Conservation (phyloP, 768 basidiomycete genomes). For the Chiua virens region DNA sequence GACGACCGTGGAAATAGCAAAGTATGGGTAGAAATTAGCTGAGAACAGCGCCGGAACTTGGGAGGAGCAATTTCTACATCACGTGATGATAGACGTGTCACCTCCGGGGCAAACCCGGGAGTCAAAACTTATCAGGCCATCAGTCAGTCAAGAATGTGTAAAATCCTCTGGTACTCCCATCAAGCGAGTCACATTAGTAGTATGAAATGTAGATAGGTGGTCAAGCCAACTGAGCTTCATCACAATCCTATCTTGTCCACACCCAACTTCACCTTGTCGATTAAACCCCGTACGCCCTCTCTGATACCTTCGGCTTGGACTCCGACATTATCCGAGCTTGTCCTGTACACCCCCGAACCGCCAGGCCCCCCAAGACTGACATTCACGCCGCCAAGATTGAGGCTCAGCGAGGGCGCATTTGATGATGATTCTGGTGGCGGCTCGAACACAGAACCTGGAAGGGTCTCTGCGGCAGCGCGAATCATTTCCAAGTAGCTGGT, state of each 20-base stretch:
- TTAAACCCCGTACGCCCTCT: conserved; percentile 83
- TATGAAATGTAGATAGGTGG: background rate
- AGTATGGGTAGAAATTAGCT: conserved; percentile 4
- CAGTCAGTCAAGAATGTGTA: too few species aligned
- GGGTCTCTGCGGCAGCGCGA: conserved; percentile 61
- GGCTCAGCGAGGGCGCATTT: conserved; percentile 77
- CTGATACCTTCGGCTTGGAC: conserved; percentile 86
- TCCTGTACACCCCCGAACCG: conserved; percentile 83
- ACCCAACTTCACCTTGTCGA: conserved; percentile 88
- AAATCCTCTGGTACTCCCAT: background rate
- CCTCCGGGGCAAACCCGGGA: background rate
- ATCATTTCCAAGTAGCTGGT: conserved; percentile 88
- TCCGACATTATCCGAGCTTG: conserved; percentile 68
- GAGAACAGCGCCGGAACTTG: background rate
- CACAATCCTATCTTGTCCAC: conserved; percentile 59
- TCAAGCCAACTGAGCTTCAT: background rate
- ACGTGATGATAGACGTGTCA: conserved; percentile 33
- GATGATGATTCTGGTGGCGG: conserved; percentile 74
- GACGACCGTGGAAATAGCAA: conserved; percentile 11
- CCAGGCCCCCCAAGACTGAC: conserved; percentile 88
- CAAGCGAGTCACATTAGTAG: too few species aligned
- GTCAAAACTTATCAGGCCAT: too few species aligned
- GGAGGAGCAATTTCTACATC: background rate
- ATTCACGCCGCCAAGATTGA: conserved; percentile 91
- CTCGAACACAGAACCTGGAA: conserved; percentile 66